Base-by-base conservation (phyloP, 768 basidiomycete species). In the Dendrothele bispora region DNA sequence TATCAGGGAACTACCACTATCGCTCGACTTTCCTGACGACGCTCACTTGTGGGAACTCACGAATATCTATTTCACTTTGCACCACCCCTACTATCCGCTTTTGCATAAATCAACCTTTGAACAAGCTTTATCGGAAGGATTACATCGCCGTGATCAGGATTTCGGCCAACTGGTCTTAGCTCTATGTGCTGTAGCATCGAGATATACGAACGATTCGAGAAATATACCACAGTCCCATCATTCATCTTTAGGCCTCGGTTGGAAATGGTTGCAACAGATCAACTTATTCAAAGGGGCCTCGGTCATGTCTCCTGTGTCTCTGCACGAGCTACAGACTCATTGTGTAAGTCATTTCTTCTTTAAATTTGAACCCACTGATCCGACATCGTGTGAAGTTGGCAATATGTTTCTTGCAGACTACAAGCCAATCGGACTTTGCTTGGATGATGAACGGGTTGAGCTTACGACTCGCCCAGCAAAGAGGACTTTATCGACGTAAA, bases 21-120 rank as follows among this genome's bases (percentile, higher is more conserved):
- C 46, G 14, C 39, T 20, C 20, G 14, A 11, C 12, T 85, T 78
- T 46, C 84, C 84, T 0, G 74, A 78, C 2, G 59, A 65, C 5
- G 83, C 84, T 39, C 71, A 93, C 15, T 69, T 80, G 10, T 50
- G 57, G 2, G 51, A 57, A 1, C 74, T 95, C 24, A 67, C 90
- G 38, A 73, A 85, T 37, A 61, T 75, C n/a, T 92, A 85, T 56
- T 95, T 94, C 61, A 53, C 52, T 0, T 56, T 79, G 25, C 51
- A 77, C 49, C 86, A 91, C 53, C 52, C 61, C 3, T 70, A 79
- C 39, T 59, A 78, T 1, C 89, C 91, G 1, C 68, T 94, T 8
- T 66, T 95, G 3, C 91, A 93, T 57, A 78, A 82, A 1, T 82
- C 82, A 0, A 80, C 80, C 15, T 91, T 94, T 51, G 74, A 83